Evolutionary conservation across 169 alveolate species (phyloP).

Genomic region (Eimeria zaria): DNA sequence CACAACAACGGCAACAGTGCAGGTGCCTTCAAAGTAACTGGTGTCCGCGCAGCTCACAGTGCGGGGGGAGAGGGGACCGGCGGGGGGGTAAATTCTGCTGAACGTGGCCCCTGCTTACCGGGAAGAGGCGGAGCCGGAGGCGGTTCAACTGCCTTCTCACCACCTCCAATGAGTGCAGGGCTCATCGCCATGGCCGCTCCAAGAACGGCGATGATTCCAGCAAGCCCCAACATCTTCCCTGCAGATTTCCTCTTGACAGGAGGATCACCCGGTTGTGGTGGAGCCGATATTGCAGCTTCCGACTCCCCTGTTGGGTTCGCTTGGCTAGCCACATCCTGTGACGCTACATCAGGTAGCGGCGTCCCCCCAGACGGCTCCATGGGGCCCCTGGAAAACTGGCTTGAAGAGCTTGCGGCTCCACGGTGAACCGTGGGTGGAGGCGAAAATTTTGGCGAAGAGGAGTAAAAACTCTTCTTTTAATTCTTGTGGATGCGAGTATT

Average conservation of each 20-base stretch:
- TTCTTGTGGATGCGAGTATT: background rate
- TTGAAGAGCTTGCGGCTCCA: background rate
- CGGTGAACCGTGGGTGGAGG: background rate
- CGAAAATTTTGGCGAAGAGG: background rate
- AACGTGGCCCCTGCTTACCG: background rate
- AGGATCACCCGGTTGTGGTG: background rate
- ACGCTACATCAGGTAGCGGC: background rate
- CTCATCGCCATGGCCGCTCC: background rate
- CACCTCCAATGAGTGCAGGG: background rate
- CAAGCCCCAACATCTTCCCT: background rate
- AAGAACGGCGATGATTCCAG: background rate
- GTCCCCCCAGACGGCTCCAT: slow-evolving; percentile 33
- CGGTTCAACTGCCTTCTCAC: background rate
- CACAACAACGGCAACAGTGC: background rate
- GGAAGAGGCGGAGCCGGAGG: background rate
- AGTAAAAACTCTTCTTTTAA: background rate
- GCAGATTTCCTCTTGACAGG: background rate
- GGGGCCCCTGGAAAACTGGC: slow-evolving; percentile 8
- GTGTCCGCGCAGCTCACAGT: too few species aligned
- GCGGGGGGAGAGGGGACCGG: background rate
- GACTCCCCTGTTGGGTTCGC: background rate
- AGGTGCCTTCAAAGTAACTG: background rate
- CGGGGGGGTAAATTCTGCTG: background rate
- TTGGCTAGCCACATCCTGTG: background rate
- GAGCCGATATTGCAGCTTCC: background rate